phyloP scores from a whole-genome alignment of 768 basidiomycete genomes.

The Termitomyces sp. region DNA sequence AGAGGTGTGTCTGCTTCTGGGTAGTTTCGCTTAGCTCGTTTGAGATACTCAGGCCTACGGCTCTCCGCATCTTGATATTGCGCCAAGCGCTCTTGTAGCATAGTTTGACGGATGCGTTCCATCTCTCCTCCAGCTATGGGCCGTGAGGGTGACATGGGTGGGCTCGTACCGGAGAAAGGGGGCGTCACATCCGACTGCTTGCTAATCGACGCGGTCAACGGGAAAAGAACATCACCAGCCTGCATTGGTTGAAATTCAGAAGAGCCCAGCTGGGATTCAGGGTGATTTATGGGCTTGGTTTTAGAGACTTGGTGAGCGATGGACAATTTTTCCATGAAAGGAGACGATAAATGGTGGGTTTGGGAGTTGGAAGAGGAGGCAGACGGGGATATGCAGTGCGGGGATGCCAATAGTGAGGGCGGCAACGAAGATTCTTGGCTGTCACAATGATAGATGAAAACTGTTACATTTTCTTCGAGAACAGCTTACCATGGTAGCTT shows the following conservation, averaged over 20 bases:
- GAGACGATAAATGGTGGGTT: constrained; percentile 39
- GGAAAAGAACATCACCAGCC: constrained; percentile 23
- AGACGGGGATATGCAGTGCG: constrained; percentile 26
- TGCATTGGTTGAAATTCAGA: constrained; percentile 16
- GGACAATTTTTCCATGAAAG: constrained; percentile 39
- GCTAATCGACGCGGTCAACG: constrained; percentile 3
- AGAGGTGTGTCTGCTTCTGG: constrained; percentile 36
- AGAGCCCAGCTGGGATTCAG: constrained; percentile 13
- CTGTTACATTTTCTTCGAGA: not conserved
- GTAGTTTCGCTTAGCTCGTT: constrained; percentile 49
- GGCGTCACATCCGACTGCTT: not conserved
- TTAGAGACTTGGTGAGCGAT: constrained; percentile 23
- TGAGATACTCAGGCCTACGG: constrained; percentile 70
- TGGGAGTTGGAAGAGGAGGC: constrained; percentile 24
- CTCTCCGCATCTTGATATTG: constrained; percentile 54
- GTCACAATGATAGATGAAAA: constrained; percentile 10
- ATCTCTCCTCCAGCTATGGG: constrained; percentile 49
- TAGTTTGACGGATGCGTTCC: constrained; percentile 53
- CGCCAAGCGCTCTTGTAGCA: constrained; percentile 45
- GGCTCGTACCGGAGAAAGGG: constrained; percentile 12
- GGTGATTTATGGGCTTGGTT: constrained; percentile 7
- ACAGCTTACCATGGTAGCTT: constrained; percentile 16
- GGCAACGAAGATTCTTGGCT: constrained; percentile 17
- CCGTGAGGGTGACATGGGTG: constrained; percentile 21
- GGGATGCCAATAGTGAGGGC: constrained; percentile 17